phyloP scores from a whole-genome alignment of 495 filamentous ascomycete species.

The Podospora pseudopauciseta region DNA sequence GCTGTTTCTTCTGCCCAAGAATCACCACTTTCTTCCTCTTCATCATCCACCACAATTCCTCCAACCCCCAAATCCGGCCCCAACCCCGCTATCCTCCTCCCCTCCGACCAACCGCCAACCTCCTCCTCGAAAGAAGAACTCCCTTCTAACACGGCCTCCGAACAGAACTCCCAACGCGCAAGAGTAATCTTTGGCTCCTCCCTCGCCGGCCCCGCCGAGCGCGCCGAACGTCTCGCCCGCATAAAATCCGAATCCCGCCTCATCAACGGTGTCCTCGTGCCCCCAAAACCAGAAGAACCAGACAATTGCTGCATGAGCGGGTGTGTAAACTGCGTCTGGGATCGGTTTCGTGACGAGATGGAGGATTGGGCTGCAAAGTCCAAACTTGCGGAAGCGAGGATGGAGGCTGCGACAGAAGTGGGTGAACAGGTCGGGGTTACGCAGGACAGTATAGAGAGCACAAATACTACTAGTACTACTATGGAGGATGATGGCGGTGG shows the following conservation, averaged over 20 bases:
- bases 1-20: constrained; percentile 28
- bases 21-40: constrained; percentile 28
- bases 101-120: constrained; percentile 14
- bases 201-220: constrained; percentile 62
- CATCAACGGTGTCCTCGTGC: constrained; percentile 76
- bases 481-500: constrained; percentile 84
- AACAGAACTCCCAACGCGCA: constrained; percentile 47
- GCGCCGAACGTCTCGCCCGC: constrained; percentile 57
- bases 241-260: constrained; percentile 51
- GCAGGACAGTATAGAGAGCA: constrained; percentile 19
- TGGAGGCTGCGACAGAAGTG: constrained; percentile 33
- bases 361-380: constrained; percentile 74
- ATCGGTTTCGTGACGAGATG: constrained; percentile 81
- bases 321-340: constrained; percentile 97
- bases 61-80: constrained; percentile 9
- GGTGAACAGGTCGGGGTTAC: constrained; percentile 25
- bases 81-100: constrained; percentile 12
- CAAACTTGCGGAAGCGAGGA: constrained; percentile 50
- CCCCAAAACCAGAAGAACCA: constrained; percentile 80
- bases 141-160: constrained; percentile 24
- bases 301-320: constrained; percentile 99
- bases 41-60: constrained; percentile 32
- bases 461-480: constrained; percentile 32
- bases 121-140: constrained; percentile 27
- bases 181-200: constrained; percentile 75